Evolutionary conservation across 2,329 filamentous ascomycete genomes (phyloP).

Genomic region (Sporothrix euskadiensis): DNA sequence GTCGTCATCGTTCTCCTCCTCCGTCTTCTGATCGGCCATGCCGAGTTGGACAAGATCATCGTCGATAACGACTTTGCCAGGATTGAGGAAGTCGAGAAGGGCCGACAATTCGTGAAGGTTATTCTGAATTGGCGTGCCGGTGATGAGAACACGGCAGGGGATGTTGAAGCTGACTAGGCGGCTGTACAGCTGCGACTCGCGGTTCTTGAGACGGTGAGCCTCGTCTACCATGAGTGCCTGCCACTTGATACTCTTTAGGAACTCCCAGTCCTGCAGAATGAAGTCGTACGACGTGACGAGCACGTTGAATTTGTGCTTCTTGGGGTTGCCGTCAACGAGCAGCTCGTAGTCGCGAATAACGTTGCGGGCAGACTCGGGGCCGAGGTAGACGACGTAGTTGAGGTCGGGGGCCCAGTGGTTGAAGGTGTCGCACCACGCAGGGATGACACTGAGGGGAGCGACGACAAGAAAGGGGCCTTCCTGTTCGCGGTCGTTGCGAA

Average conservation of each 20-base stretch:
- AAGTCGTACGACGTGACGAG: constrained; percentile 97
- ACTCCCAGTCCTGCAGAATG: constrained; percentile 80
- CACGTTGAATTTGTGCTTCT: constrained; percentile 95
- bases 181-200: constrained; percentile 88
- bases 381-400: constrained; percentile 96
- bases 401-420: constrained; percentile 93
- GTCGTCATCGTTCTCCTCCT: constrained; percentile 40
- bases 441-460: constrained; percentile 95
- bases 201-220: constrained; percentile 94
- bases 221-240: constrained; percentile 96
- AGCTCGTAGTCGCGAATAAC: constrained; percentile 91
- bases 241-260: constrained; percentile 91
- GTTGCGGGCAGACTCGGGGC: constrained; percentile 79
- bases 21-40: constrained; percentile 43
- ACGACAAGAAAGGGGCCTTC: constrained; percentile 95
- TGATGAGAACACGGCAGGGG: constrained; percentile 88
- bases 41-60: constrained; percentile 81
- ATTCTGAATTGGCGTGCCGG: constrained; percentile 96
- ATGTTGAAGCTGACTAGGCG: constrained; percentile 83
- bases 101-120: constrained; percentile 90
- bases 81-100: constrained; percentile 93
- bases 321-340: constrained; percentile 79
- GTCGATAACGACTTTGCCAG: constrained; percentile 88
- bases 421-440: constrained; percentile 97
- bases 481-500: constrained; percentile 83